Base-by-base conservation (phyloP, 768 basidiomycete species). In the Lentinula lateritia region DNA sequence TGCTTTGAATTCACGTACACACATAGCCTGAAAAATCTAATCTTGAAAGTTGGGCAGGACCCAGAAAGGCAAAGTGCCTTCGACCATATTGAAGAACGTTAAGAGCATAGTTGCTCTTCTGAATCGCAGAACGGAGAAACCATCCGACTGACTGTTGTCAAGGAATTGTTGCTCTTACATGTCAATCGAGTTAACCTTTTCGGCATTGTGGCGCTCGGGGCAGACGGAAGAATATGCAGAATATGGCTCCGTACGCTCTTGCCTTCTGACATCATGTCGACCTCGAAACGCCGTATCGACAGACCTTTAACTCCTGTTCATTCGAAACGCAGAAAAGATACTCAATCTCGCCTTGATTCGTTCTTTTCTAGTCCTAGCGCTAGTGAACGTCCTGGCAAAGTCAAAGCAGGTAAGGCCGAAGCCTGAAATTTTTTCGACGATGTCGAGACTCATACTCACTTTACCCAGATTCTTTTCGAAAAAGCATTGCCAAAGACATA, bases 231-330 rank as follows among this genome's bases (percentile, higher is more conserved):
- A 28, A 28, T 28, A 28, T 28, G 28, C 28, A 28, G 28, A 28
- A 52, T 34, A 18, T 35, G 35, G 8, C 35, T 55, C 35, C 35
- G 39, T 8, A n/a, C 32, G 32, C 39, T 41, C 55, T 54, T 54
- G 18, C 38, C 53, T 54, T 41, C n/a, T 54, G 53, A 54, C 55
- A 56, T 56, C 41, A 59, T 50, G 48, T 48, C 58, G n/a, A 39
- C 32, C 45, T 60, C 50, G 38, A 60, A 60, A 52, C 59, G 59
- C 36, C 48, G 45, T 36, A 32, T 50, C 34, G 28, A 43, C 18
- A 50, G 45, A 35, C 34, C 45, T 60, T 36, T 35, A 45, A 36
- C 59, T 32, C 50, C 50, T 18, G 28, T 12, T 42, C 39, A 50
- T 5, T 52, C 50, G 23, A 60, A 60, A 23, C 48, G 59, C 18